Conservation (phyloP, 2,329 filamentous ascomycete genomes). For the Paracamarosporium sp. region DNA sequence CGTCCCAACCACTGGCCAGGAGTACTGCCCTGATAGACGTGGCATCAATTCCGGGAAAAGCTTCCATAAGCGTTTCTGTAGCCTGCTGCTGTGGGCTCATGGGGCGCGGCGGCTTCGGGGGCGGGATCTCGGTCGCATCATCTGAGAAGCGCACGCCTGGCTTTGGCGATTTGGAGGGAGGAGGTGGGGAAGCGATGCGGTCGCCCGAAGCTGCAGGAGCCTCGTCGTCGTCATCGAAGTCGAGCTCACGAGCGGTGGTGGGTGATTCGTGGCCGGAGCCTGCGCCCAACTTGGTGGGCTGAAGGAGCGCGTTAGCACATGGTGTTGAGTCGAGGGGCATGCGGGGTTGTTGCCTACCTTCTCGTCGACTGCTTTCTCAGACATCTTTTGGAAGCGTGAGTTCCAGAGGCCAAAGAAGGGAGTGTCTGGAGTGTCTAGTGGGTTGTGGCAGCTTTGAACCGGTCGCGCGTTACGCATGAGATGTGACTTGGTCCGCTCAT, state of each 20-base stretch:
- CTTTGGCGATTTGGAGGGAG: slow-evolving; percentile 47
- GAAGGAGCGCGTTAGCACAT: slow-evolving; percentile 23
- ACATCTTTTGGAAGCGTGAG: slow-evolving; percentile 14
- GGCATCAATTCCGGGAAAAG: slow-evolving; percentile 84
- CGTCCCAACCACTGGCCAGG: slow-evolving; percentile 80
- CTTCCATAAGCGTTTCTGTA: slow-evolving; percentile 87
- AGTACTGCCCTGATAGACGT: slow-evolving; percentile 87
- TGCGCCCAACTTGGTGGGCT: slow-evolving; percentile 46
- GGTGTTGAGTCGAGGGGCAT: slow-evolving; percentile 26
- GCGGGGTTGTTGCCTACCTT: slow-evolving; percentile 21
- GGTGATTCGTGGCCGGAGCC: slow-evolving; percentile 55
- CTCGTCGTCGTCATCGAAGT: slow-evolving; percentile 64
- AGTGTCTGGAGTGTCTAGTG: background rate
- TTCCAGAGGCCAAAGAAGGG: background rate
- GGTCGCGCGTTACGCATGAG: slow-evolving; percentile 14
- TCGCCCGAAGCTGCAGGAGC: slow-evolving; percentile 42
- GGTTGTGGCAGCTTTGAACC: background rate
- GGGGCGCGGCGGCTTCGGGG: slow-evolving; percentile 82
- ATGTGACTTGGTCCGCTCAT: background rate
- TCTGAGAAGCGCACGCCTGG: slow-evolving; percentile 56
- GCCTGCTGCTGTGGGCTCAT: slow-evolving; percentile 83
- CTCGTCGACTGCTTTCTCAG: slow-evolving; percentile 39
- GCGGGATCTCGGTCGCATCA: slow-evolving; percentile 62
- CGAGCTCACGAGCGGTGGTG: slow-evolving; percentile 62
- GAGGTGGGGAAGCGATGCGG: slow-evolving; percentile 48